These are phyloP conservation scores for Monoraphidium neglectum DNA, from an alignment of 139 green algal genomes.

Conservation along the genomic window DNA sequence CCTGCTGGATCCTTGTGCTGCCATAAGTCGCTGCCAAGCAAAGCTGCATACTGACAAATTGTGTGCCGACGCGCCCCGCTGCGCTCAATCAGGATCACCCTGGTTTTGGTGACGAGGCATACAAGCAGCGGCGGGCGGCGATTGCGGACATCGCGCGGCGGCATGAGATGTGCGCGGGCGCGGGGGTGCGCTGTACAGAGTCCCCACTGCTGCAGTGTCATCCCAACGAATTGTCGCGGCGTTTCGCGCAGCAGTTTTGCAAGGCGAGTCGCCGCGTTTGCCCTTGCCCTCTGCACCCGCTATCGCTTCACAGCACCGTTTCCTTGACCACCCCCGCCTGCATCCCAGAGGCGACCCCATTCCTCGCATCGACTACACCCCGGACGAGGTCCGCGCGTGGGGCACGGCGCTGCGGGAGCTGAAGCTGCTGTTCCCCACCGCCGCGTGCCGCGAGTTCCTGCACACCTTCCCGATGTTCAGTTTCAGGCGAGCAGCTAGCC, in stretches of 20 bases:
- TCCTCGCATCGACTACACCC: slow-evolving; percentile 70
- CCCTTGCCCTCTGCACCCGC: background rate
- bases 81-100: too few relatives aligned
- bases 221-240: background rate
- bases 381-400: slow-evolving; percentile 78
- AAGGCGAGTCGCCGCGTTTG: background rate
- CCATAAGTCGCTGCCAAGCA: too few relatives aligned
- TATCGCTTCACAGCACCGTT: background rate
- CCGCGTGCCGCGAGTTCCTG: slow-evolving; percentile 77
- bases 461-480: slow-evolving; percentile 56
- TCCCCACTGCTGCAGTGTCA: background rate
- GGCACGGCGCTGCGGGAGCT: slow-evolving; percentile 66
- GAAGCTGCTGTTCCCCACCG: slow-evolving; percentile 59
- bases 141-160: slow-evolving; percentile 67
- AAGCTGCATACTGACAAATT: too few relatives aligned
- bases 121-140: slow-evolving; percentile 72
- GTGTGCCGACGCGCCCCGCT: too few relatives aligned
- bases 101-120: slow-evolving; percentile 72
- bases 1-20: too few relatives aligned
- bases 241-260: background rate
- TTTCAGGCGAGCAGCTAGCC: slow-evolving; percentile 55
- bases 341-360: slow-evolving; percentile 70
- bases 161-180: slow-evolving; percentile 58
- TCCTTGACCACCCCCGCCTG: background rate
- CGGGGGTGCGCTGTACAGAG: background rate